Evolutionary conservation across 1,284 basidiomycete genomes (phyloP).

Genomic region (Rhodotorula sp.): DNA sequence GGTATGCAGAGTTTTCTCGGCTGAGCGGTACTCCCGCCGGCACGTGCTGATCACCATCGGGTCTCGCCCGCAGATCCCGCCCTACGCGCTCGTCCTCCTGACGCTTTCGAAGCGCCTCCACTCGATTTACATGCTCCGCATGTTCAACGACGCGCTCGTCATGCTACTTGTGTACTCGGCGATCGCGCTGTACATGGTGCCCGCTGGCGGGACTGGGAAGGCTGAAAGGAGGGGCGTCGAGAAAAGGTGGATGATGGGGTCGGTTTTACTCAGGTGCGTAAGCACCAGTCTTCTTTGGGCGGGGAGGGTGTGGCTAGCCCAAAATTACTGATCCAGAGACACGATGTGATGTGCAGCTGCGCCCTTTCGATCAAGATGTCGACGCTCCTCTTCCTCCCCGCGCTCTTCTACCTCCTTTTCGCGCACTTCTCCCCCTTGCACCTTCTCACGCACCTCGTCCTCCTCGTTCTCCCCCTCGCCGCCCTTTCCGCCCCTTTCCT

Average conservation of each 20-base stretch:
- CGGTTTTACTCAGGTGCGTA: constrained; percentile 72
- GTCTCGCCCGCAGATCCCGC: constrained; percentile 59
- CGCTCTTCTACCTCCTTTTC: constrained; percentile 75
- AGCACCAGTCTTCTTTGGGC: accelerated
- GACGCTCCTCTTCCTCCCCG: constrained; percentile 86
- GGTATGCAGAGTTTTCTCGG: constrained; percentile 4
- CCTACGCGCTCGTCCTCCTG: constrained; percentile 74
- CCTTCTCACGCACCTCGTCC: constrained; percentile 7
- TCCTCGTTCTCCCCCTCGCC: constrained; percentile 55
- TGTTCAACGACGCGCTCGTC: constrained; percentile 95
- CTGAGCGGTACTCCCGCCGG: too few relatives aligned
- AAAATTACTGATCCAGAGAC: neutral
- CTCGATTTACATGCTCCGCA: constrained; percentile 85
- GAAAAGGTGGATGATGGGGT: constrained; percentile 63
- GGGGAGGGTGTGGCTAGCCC: too few relatives aligned
- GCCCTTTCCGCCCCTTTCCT: constrained; percentile 71
- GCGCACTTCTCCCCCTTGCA: constrained; percentile 63
- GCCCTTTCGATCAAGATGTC: constrained; percentile 97
- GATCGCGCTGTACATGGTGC: constrained; percentile 44
- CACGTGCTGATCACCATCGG: too few relatives aligned
- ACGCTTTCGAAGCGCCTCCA: constrained; percentile 89
- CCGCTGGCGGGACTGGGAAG: neutral
- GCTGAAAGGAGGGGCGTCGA: constrained; percentile 35
- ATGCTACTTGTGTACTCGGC: constrained; percentile 60
- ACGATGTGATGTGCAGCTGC: constrained; percentile 56